Conservation (phyloP, 163 green algal species). For the Volvox carteri region DNA sequence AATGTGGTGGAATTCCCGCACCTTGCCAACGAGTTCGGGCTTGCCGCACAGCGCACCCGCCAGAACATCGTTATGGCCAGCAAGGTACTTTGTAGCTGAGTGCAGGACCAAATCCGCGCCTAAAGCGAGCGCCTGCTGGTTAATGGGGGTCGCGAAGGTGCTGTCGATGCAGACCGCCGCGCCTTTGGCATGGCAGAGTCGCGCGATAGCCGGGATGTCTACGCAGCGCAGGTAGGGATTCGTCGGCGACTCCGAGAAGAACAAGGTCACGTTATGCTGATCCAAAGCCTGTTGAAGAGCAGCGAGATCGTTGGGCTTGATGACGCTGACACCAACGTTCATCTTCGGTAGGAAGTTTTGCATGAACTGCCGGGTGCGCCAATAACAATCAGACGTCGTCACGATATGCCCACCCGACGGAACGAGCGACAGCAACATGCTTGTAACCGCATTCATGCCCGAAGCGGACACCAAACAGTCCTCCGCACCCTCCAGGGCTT, state of each 20-base stretch:
- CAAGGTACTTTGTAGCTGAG: slow-evolving; percentile 99
- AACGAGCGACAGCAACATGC: slow-evolving; percentile 98
- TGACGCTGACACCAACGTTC: slow-evolving; percentile 96
- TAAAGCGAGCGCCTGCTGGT: slow-evolving; percentile 86
- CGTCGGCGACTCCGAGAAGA: slow-evolving; percentile 98
- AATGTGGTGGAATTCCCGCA: slow-evolving; percentile 86
- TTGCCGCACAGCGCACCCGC: slow-evolving; percentile 83
- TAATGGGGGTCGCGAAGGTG: slow-evolving; percentile 98
- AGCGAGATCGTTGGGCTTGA: slow-evolving; percentile 94
- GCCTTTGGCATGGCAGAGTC: slow-evolving; percentile 88
- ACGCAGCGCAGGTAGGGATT: slow-evolving; percentile 98
- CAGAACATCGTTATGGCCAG: slow-evolving; percentile 98
- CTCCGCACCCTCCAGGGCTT: slow-evolving; percentile 95
- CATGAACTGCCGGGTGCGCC: slow-evolving; percentile 97
- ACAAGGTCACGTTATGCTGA: slow-evolving; percentile 89
- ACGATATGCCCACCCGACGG: slow-evolving; percentile 97
- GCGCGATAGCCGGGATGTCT: slow-evolving; percentile 88
- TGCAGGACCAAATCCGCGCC: slow-evolving; percentile 99
- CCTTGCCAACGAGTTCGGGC: slow-evolving; percentile 73
- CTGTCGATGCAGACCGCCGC: slow-evolving; percentile 95
- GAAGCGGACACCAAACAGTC: slow-evolving; percentile 93
- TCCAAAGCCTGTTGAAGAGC: slow-evolving; percentile 82
- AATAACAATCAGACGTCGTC: slow-evolving; percentile 98
- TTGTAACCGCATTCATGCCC: slow-evolving; percentile 98
- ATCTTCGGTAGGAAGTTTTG: slow-evolving; percentile 98